Evolutionary conservation across 805 yeast species (phyloP), one percentile per base, ranked within the genome.

Genomic region (Scheffersomyces coipomensis): DNA sequence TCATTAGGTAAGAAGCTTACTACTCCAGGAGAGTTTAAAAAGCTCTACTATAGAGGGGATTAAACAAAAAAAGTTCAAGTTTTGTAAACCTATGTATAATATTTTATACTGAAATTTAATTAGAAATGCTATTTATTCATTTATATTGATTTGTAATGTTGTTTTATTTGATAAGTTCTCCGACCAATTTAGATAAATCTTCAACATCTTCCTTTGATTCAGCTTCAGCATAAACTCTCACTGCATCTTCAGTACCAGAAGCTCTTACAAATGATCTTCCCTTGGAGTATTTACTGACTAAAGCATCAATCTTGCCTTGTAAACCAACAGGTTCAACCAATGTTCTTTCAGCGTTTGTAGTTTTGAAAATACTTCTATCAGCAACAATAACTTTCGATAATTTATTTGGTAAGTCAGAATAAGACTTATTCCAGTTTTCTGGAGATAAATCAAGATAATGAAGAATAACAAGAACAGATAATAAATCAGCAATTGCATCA

Each of bases 181-280:
- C 55, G 12, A 67, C 67, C 31, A 47, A 44, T 35, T 42, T 34
- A 3, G 64, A 53, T 36, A 70, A 59, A 22, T 45, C 47, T 31
- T 53, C 63, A 5, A 63, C 64, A 29, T 62, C 37, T 32, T 53
- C 66, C 29, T 46, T 37, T 15, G 66, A 74, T 2, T 67, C 71
- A 0, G 97, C 96, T 62, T 93, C 99, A 1, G 96, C 93, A 51
- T 93, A 93, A 5, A 93, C 88, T 51, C 99, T 78, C 1, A 93
- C 97, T 0, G 97, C 98, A 60, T 93, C 95, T 60, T 93, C 99
- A 1, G 99, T 93, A 11, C 99, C 99, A 44, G 95, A 85, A 8
- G 99, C 98, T 51, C 99, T 79, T 2, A 91, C 98, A 62, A 93
- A 93, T 2, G 95, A 83, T 55, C 99, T 77, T 2, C 91, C 97